Percentiles rank a stretch among this genome's conserved stretches.
Conservation (phyloP, 2,329 filamentous ascomycete species). For the Cladosporium sphaerospermum region DNA sequence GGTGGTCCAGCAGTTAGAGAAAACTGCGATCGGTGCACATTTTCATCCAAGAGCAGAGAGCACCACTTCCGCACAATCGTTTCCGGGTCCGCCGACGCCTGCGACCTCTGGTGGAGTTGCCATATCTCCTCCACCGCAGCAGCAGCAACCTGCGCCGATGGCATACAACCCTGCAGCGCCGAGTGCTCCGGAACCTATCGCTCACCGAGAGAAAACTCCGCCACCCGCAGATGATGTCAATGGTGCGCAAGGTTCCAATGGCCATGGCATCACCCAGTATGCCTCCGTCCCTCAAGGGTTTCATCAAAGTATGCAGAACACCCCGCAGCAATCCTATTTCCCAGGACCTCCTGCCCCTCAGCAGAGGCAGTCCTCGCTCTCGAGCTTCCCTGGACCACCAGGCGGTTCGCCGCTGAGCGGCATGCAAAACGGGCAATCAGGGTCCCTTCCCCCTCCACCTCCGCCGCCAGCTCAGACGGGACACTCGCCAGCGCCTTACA, state of each 20-base stretch:
- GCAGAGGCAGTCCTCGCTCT: slow-evolving; percentile 12
- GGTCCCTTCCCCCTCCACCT: slow-evolving; percentile 21
- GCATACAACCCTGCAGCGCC: slow-evolving; percentile 76
- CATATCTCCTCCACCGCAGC: slow-evolving; percentile 27
- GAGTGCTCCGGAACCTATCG: slow-evolving; percentile 64
- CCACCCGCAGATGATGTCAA: slow-evolving; percentile 60
- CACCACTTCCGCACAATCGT: slow-evolving; percentile 32
- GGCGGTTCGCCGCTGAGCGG: slow-evolving; percentile 13
- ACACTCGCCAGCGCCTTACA: slow-evolving; percentile 18
- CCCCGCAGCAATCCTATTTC: slow-evolving; percentile 31
- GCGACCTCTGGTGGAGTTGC: slow-evolving; percentile 17
- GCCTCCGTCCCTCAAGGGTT: slow-evolving; percentile 19
- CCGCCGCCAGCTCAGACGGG: slow-evolving; percentile 12
- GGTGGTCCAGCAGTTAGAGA: slow-evolving; percentile 68
- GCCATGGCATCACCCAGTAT: slow-evolving; percentile 15
- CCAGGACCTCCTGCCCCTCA: slow-evolving; percentile 9
- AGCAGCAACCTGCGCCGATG: slow-evolving; percentile 44
- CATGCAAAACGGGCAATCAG: slow-evolving; percentile 14
- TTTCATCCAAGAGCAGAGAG: slow-evolving; percentile 39
- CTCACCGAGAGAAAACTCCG: slow-evolving; percentile 72
- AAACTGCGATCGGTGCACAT: slow-evolving; percentile 58
- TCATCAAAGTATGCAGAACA: slow-evolving; percentile 21
- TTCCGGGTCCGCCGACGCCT: slow-evolving; percentile 27
- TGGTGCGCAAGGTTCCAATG: slow-evolving; percentile 37
- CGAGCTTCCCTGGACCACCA: slow-evolving; percentile 19